Evolutionary conservation across 495 filamentous ascomycete genomes (phyloP), one percentile per base, ranked within the genome.

Genomic region (Pyrenopolyporus hunteri): DNA sequence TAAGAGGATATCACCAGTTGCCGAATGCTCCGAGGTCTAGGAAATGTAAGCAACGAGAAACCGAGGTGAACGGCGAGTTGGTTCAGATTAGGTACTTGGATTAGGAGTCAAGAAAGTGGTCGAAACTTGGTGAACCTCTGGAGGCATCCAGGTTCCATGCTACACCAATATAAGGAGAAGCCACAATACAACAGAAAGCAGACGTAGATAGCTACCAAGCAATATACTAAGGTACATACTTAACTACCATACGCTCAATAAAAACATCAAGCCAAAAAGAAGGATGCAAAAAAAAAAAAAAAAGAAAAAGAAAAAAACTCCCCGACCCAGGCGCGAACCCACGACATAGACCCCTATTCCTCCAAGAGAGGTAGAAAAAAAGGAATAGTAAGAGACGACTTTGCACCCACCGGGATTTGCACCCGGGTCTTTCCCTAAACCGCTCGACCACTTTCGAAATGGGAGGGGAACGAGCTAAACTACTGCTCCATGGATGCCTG

Each of bases 391-490:
- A 60, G 17, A 64, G 31, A 37, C 16, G n/a, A 2, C 1, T 14
- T 37, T 70, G 68, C 68, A 60, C 37, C 68, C 56, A 54, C 64
- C 68, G 64, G 68, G 68, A 68, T 63, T 70, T 60, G 68, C 68
- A 70, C 68, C 65, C 64, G 58, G 59, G 68, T 68, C 65, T 56
- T 63, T 68, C 63, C 68, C 58, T 70, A n/a, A 19, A 16, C 52
- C 20, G 10, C 11, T 29, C 1, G 19, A 4, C 44, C 32, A 49
- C n/a, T 7, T 2, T 0, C 29, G 14, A n/a, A 17, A 52, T 13
- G 9, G 67, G 67, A 64, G 60, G 49, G 57, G 62, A 62, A 62
- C 44, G 52, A 67, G 64, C 57, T 69, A 60, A 22, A 69, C 67
- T 69, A 50, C 67, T 69, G 58, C 67, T 67, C 63, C 59, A 69